Conservation (phyloP, 352 stramenopile genomes). For the Phytophthora foliorum region DNA sequence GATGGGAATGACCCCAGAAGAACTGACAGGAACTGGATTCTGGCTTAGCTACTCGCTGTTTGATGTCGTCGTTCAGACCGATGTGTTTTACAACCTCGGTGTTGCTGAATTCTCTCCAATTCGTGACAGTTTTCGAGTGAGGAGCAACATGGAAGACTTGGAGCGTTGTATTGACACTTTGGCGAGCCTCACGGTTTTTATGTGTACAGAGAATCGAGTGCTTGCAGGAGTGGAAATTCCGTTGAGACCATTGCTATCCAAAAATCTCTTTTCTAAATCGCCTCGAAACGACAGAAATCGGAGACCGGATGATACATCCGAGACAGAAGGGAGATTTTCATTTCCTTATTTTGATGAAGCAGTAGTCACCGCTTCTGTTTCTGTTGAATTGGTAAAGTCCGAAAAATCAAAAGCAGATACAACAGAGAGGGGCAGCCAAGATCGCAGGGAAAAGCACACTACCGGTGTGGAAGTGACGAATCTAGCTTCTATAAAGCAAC, state of each 20-base stretch:
- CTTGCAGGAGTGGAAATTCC: constrained; percentile 71
- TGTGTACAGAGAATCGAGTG: constrained; percentile 77
- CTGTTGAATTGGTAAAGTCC: constrained; percentile 41
- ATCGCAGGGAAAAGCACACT: neutral
- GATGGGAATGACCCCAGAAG: constrained; percentile 17
- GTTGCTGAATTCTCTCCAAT: constrained; percentile 71
- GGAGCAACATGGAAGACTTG: constrained; percentile 63
- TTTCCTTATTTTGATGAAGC: constrained; percentile 51
- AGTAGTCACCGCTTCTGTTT: constrained; percentile 42
- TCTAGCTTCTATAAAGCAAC: neutral
- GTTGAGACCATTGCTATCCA: constrained; percentile 40
- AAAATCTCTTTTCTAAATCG: constrained; percentile 34
- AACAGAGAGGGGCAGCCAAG: neutral
- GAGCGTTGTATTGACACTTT: constrained; percentile 44
- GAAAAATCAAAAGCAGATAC: neutral
- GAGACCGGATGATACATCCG: constrained; percentile 12
- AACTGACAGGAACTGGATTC: constrained; percentile 45
- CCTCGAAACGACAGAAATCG: neutral
- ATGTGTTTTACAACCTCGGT: constrained; percentile 75
- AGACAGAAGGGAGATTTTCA: constrained; percentile 49
- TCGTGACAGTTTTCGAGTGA: constrained; percentile 77
- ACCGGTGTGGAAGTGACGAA: neutral
- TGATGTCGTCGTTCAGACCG: constrained; percentile 84
- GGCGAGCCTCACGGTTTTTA: constrained; percentile 58
- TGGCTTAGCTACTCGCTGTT: constrained; percentile 91